Base-by-base conservation (phyloP, 176 grass and related monocot species). In the Metroxylon sagu region DNA sequence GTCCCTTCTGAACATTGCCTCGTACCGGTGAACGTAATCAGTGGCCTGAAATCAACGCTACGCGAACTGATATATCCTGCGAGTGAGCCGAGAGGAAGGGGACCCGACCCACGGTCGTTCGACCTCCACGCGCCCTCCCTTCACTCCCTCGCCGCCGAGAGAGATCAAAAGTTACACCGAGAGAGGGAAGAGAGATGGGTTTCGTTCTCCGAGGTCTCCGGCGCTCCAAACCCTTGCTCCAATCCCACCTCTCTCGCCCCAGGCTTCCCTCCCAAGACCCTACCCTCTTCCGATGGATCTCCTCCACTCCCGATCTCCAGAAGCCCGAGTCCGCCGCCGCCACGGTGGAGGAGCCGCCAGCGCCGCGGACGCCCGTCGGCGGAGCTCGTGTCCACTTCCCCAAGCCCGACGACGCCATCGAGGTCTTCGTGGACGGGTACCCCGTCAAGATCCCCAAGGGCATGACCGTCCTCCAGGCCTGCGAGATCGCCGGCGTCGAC, bases 361-460 rank as follows among this genome's bases (percentile, higher is more conserved):
- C 67, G 7, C 66, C 76, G 6, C 65, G 76, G 19, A 79, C 76
- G 25, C 79, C 94, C 4, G 74, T 98, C 10, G 94, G 79, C 0
- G 94, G 94, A 3, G 94, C 94, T 5, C 82, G 84, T 25, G 62
- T 93, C 18, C 61, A 89, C 64, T 66, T 92, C 2, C 66, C 82
- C 0, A 98, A 89, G 57, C 88, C 82, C 29, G 88, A 93, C 27
- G 94, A 98, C 39, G 88, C 70, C 30, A 83, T 98, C 49, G 94
- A 98, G 79, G 94, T 98, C 18, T 89, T 98, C 67, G 94, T 98
- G 1, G 94, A 98, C 28, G 94, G 94, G 1, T 80, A 93, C 75
- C 73, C 94, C 15, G 88, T 98, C 68, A 81, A 79, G 70, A 98
- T 98, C 76, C 94, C 94, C 49, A 98, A 93, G 82, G 94, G 94